Conservation (phyloP, 352 stramenopile genomes). For the Phytophthora sp. region DNA sequence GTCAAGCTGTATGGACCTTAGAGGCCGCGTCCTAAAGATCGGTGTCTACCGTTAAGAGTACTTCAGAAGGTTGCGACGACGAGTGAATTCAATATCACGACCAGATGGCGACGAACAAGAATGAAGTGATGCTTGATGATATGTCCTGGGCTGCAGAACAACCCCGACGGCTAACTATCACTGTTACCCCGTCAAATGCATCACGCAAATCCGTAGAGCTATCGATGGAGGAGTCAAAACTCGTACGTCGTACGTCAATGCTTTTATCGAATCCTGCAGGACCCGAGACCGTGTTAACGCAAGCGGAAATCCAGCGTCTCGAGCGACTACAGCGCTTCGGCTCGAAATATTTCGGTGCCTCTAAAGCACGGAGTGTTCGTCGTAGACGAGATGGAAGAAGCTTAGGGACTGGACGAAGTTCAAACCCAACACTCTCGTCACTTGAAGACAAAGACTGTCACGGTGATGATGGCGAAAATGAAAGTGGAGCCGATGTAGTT, state of each 20-base stretch:
- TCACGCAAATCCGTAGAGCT: conserved; percentile 38
- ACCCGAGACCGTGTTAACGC: conserved; percentile 43
- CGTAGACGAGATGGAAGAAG: conserved; percentile 12
- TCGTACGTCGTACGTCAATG: conserved; percentile 57
- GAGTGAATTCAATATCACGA: background rate
- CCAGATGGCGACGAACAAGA: conserved; percentile 9
- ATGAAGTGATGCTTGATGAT: background rate
- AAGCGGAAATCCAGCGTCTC: conserved; percentile 45
- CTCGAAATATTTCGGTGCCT: conserved; percentile 36
- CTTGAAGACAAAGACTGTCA: conserved; percentile 9
- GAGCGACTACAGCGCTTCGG: conserved; percentile 51
- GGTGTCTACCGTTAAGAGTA: background rate
- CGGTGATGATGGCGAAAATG: background rate
- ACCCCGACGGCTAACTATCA: conserved; percentile 31
- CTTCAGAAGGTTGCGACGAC: background rate
- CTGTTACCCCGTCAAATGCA: conserved; percentile 12
- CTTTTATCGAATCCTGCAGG: conserved; percentile 52
- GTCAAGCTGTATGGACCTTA: conserved; percentile 24
- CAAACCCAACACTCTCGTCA: conserved; percentile 8
- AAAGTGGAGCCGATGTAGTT: background rate
- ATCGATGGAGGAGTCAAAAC: conserved; percentile 44
- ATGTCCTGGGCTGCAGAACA: conserved; percentile 17
- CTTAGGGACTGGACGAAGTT: conserved; percentile 9
- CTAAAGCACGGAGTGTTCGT: background rate
- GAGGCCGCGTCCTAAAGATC: background rate